A percentile compares a stretch with the other conserved stretches of the same genome.
These are phyloP conservation scores for Coelastrella sp. DNA, from an alignment of 139 green algal species.

Conservation along the genomic window DNA sequence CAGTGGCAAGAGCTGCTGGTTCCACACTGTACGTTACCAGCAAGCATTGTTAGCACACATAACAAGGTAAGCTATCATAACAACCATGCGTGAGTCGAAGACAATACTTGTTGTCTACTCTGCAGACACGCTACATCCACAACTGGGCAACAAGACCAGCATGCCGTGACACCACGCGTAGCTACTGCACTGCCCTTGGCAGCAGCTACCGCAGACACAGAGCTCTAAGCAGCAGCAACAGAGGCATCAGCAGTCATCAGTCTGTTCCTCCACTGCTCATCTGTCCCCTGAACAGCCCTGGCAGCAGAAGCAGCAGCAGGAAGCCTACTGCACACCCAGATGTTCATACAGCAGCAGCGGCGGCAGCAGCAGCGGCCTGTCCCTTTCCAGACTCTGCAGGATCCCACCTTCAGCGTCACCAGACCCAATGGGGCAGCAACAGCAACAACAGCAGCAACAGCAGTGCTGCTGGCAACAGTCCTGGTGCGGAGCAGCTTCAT, in stretches of 20 bases:
- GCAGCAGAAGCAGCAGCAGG: slow-evolving; percentile 10
- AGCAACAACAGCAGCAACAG: slow-evolving; percentile 32
- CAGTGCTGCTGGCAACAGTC: too few relatives aligned
- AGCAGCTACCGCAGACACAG: not conserved
- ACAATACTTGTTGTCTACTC: too few relatives aligned
- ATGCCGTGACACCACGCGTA: not conserved
- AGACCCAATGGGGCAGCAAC: slow-evolving; percentile 1
- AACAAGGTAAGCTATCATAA: too few relatives aligned
- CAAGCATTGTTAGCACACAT: too few relatives aligned
- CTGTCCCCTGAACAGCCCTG: too few relatives aligned
- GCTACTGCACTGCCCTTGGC: not conserved
- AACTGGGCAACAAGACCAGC: not conserved
- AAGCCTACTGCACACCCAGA: not conserved
- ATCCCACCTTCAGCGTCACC: not conserved
- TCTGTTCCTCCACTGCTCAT: not conserved
- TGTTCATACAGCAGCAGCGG: slow-evolving; percentile 9
- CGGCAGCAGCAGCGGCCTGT: slow-evolving; percentile 21
- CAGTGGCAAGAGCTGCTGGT: too few relatives aligned
- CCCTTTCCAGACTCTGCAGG: slow-evolving; percentile 22
- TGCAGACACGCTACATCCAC: not conserved
- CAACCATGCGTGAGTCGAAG: too few relatives aligned
- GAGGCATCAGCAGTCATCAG: not conserved
- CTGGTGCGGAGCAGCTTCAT: slow-evolving; percentile 21
- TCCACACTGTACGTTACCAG: too few relatives aligned
- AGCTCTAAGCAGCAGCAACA: not conserved